These are phyloP conservation scores for Macrolepiota dolichaula DNA, from an alignment of 768 basidiomycete species.

Conservation along the genomic window DNA sequence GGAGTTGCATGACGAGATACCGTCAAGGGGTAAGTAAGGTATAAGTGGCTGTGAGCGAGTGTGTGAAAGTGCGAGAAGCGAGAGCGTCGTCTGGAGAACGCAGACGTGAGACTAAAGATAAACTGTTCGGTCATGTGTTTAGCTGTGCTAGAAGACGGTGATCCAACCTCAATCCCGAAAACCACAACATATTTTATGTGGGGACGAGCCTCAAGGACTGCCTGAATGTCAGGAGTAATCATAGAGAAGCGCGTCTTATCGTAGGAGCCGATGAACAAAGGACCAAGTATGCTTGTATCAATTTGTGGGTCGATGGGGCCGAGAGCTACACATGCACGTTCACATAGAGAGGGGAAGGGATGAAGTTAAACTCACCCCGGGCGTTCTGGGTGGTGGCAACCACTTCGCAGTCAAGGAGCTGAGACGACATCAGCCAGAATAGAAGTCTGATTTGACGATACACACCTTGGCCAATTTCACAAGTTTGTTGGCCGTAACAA, in stretches of 20 bases:
- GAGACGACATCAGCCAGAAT: not conserved
- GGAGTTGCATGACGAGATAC: slow-evolving; percentile 76
- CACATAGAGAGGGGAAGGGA: not conserved
- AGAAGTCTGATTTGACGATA: not conserved
- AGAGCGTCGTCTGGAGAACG: slow-evolving; percentile 78
- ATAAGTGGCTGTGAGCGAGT: slow-evolving; percentile 16
- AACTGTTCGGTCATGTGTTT: not conserved
- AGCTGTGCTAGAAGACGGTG: not conserved
- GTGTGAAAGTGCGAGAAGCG: slow-evolving; percentile 46
- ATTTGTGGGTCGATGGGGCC: slow-evolving; percentile 68
- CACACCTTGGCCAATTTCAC: slow-evolving; percentile 68
- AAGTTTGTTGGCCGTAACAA: slow-evolving; percentile 71
- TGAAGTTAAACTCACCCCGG: slow-evolving; percentile 44
- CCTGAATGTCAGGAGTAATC: slow-evolving; percentile 65
- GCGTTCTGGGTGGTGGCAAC: slow-evolving; percentile 86
- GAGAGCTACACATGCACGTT: slow-evolving; percentile 40
- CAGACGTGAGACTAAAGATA: slow-evolving; percentile 81
- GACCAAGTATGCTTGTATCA: slow-evolving; percentile 47
- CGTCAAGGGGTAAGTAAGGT: slow-evolving; percentile 72
- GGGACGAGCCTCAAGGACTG: slow-evolving; percentile 44
- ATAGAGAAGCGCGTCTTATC: slow-evolving; percentile 87
- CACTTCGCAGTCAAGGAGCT: slow-evolving; percentile 68
- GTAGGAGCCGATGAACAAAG: slow-evolving; percentile 56
- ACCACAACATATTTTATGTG: slow-evolving; percentile 62
- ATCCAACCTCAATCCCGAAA: slow-evolving; percentile 82